Conservation (phyloP, 2,329 filamentous ascomycete genomes). For the Hymenoscyphus infarciens region DNA sequence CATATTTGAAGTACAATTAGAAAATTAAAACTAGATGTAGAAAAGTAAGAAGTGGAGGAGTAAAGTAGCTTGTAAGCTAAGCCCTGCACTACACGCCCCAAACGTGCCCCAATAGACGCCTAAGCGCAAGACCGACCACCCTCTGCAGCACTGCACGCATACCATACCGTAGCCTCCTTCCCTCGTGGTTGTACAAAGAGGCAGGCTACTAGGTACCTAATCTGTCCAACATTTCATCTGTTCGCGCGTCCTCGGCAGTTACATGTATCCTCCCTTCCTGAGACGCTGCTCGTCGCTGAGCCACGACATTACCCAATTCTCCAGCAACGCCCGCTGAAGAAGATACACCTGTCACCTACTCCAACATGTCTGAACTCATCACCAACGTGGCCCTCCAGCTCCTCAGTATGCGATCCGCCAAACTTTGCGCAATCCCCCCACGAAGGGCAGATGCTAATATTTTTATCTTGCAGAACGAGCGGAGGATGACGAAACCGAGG, state of each 20-base stretch:
- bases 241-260: conserved; percentile 17
- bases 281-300: conserved; percentile 34
- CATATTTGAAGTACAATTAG: too few species aligned
- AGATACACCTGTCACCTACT: neutral
- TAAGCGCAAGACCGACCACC: neutral
- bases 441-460: conserved; percentile 14
- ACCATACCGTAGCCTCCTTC: neutral
- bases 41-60: too few species aligned
- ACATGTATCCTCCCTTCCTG: conserved; percentile 33
- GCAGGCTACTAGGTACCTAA: neutral
- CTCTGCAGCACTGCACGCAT: too few species aligned
- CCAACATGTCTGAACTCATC: conserved; percentile 30
- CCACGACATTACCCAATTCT: conserved; percentile 22
- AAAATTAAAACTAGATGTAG: too few species aligned
- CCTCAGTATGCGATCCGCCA: conserved; percentile 32
- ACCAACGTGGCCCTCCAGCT: conserved; percentile 33
- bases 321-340: conserved; percentile 3
- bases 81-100: neutral
- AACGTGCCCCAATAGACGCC: conserved; percentile 1
- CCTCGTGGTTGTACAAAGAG: neutral
- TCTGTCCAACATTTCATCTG: neutral
- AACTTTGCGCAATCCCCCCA: conserved; percentile 6
- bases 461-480: conserved; percentile 25
- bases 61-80: too few species aligned
- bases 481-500: conserved; percentile 29